Base-by-base conservation (phyloP, 169 alveolate species). In the Plasmodium gallinaceum region DNA sequence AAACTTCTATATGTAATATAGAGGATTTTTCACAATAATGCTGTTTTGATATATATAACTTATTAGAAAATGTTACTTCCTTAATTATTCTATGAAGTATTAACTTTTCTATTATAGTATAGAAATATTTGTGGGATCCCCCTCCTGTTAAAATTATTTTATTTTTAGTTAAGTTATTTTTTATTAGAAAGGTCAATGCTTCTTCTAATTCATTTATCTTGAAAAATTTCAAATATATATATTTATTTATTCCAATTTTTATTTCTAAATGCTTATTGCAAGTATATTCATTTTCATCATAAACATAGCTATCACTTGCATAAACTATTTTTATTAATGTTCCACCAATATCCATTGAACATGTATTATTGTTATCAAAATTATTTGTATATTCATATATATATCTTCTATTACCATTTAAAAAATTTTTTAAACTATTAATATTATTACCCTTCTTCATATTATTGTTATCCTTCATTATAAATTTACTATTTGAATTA, bases 331-430 rank as follows among this genome's bases (percentile, higher is more conserved):
- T 95, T 5, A 95, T 92, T 57, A 95, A 61, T 0, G 97, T 70
- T 0, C 97, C 97, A 3, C 97, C 97, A 0, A 95, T 94, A 75
- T 95, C 97, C 16, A 95, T 70, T 2, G 95, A 90, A 10, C 89
- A 64, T 0, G 70, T n/a, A 20, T 76, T 65, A 32, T 46, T 24
- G n/a, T 6, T 45, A 5, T 20, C 43, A 7, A 0, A 0, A 5
- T 9, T 54, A 20, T 32, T 32, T 32, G 4, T 32, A 4, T 32
- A 32, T 32, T 32, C 39, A 32, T 32, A 32, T 32, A 32, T 32
- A 32, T 32, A 5, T 20, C 57, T 42, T 48, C 7, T 51, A 37
- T 57, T 64, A 12, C 60, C 0, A 32, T 58, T 48, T 4, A 32
- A 32, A 32, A 32, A 32, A 2, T 32, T 4, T 32, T 32, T 32